Base-by-base conservation (phyloP, 148 eudicot genomes). In the Silene latifolia region DNA sequence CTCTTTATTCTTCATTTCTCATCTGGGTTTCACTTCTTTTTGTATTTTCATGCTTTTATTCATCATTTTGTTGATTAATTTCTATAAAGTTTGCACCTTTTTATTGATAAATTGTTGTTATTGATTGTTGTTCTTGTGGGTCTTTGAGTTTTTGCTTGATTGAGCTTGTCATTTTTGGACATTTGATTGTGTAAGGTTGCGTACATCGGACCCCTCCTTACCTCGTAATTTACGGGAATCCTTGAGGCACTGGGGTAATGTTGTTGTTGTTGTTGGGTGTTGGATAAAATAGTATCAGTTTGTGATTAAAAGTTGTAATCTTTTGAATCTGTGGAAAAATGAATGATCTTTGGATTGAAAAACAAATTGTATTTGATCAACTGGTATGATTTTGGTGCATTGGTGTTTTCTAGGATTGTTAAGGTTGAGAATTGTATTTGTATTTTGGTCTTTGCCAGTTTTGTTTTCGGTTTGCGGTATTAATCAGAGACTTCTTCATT, bases 111-210 rank as follows among this genome's bases (percentile, higher is more conserved):
- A 42, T 72, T 73, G 54, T 0, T 35, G 17, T 23, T 61, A 67
- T 78, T 63, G 27, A 51, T 72, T 46, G 21, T 61, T 18, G 0
- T 24, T 32, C 56, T 35, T 58, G 25, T 42, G 72, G 60, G 54
- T 25, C 3, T 54, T 35, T 75, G 72, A 32, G 51, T n/a, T 72
- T 77, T 78, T 78, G 77, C 29, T 78, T 67, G 51, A 21, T 66
- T 73, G 51, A 67, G 23, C 48, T 72, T 54, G 17, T 13, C 15
- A 25, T 25, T 17, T 42, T 76, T 47, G 19, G 48, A 11, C 5
- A 12, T 51, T 51, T 51, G 17, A 12, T 51, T 51, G 44, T 8
- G 44, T 39, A 39, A 39, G 44, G 44, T 7, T 39, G 8, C 44
- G 9, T 39, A 39, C 39, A 39, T 39, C 44, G 0, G 44, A 39